Base-by-base conservation (phyloP, 345 rosid genomes). In the Capsella bursapastoris region DNA sequence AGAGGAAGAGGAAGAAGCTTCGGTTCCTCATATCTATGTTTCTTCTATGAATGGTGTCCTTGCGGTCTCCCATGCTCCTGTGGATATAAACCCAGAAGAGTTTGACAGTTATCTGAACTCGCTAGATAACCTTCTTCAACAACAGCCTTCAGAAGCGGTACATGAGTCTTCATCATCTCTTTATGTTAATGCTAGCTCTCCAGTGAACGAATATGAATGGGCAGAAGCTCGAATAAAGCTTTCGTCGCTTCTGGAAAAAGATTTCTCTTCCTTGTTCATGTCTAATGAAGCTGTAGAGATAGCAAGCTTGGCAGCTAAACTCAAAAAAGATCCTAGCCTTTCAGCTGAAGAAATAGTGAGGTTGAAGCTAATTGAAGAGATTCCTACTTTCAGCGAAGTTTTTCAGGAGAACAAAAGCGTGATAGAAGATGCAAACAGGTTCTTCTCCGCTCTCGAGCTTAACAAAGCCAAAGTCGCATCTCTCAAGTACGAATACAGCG, bases 61-160 rank as follows among this genome's bases (percentile, higher is more conserved):
- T 62, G 66, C 65, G 1, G 69, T 60, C 25, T 74, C 75, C 2
- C 80, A 83, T 55, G 50, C 74, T 8, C 58, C 63, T 29, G 62
- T 48, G n/a, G 79, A 79, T 25, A 55, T 73, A 18, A 80, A 83
- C 64, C 84, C 86, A 7, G 89, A 73, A 64, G 88, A 89, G 70
- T 91, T 91, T 49, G 92, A 89, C 68, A 81, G 63, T 76, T 91
- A 85, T 68, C 86, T 91, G 5, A 77, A 72, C 76, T 81, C 91
- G 18, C 74, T 91, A 57, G 90, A 86, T 51, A 87, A 76, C 50
- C 85, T 87, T 62, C 86, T 91, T 45, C 68, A 75, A 47, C 84
- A 81, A 71, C 89, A 87, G 50, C 60, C 78, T 25, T 32, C 80
- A 40, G 81, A 79, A 64, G 38, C 56, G 4, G 67, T 55, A n/a